Conservation (phyloP, 2,329 filamentous ascomycete genomes). For the Arachnopeziza araneosa region DNA sequence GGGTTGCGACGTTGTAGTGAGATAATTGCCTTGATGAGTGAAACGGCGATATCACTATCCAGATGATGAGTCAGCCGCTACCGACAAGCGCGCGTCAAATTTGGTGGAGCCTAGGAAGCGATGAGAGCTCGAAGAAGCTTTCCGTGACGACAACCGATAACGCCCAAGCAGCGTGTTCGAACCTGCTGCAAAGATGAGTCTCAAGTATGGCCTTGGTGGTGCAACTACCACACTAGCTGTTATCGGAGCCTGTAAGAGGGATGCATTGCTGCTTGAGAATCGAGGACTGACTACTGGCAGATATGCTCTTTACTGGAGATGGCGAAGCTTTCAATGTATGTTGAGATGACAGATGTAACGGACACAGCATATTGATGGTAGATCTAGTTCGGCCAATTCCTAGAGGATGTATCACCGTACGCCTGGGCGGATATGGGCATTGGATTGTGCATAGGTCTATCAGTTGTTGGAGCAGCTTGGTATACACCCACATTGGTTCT, state of each 20-base stretch:
- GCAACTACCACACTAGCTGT: constrained; percentile 63
- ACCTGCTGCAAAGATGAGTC: constrained; percentile 53
- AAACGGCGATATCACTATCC: not conserved
- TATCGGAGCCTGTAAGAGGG: constrained; percentile 70
- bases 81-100: not conserved
- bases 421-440: constrained; percentile 91
- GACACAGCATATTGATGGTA: constrained; percentile 23
- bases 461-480: constrained; percentile 96
- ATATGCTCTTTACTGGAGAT: constrained; percentile 97
- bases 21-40: not conserved
- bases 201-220: constrained; percentile 64
- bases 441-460: constrained; percentile 88
- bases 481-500: constrained; percentile 37
- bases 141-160: constrained; percentile 4
- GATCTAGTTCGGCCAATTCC: constrained; percentile 77
- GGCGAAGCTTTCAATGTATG: constrained; percentile 92
- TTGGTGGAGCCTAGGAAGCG: not conserved
- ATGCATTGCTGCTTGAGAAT: constrained; percentile 3
- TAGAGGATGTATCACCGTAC: constrained; percentile 90
- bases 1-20: constrained; percentile 8
- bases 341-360: constrained; percentile 9
- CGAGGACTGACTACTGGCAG: constrained; percentile 44
- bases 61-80: not conserved
- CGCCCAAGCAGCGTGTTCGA: not conserved
- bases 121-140: not conserved